Evolutionary conservation across 208 protist species (phyloP), one percentile per base, ranked within the genome.

Genomic region (Leishmania lainsoni): DNA sequence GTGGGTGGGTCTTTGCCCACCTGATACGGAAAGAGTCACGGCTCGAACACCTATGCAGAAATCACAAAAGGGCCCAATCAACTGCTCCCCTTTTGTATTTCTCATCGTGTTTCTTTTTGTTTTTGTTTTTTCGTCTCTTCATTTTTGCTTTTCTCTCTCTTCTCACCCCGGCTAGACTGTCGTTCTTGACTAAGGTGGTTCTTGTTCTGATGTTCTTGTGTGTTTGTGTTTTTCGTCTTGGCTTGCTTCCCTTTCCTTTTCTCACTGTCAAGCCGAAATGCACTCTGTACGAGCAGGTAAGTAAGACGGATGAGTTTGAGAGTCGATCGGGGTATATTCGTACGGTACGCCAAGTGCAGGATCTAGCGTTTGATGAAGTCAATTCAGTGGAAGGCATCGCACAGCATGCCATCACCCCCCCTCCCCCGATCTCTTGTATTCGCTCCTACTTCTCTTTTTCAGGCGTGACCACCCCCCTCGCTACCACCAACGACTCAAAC

Each of bases 111-210:
- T 39, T 39, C 35, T 39, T 39, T 39, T 39, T n/a, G n/a, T 39
- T 39, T 39, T 39, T 39, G 1, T n/a, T 39, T 39, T 39, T 39
- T 39, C 35, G 35, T 39, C 35, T 39, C 35, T 39, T 1, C 35
- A 39, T 39, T 39, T 39, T 39, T 39, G 35, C 35, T 39, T 22
- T 65, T 63, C 70, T 73, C 26, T 54, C 45, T 35, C 49, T 12
- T 81, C 70, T 84, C 70, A 78, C 35, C 35, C 80, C 74, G 68
- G 69, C 52, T 80, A 0, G 14, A 48, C 65, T 80, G 51, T 54
- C 51, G 2, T 54, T 54, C 51, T 54, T 54, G 51, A 54, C 3
- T 16, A 16, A 16, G 12, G 14, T 54, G 12, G 51, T 16, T 32
- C 35, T 29, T 73, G 16, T 20, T 14, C 14, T 52, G 0, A 9